These are phyloP conservation scores for Melampsora allii-populina DNA, from an alignment of 1,284 basidiomycete genomes.

Conservation along the genomic window DNA sequence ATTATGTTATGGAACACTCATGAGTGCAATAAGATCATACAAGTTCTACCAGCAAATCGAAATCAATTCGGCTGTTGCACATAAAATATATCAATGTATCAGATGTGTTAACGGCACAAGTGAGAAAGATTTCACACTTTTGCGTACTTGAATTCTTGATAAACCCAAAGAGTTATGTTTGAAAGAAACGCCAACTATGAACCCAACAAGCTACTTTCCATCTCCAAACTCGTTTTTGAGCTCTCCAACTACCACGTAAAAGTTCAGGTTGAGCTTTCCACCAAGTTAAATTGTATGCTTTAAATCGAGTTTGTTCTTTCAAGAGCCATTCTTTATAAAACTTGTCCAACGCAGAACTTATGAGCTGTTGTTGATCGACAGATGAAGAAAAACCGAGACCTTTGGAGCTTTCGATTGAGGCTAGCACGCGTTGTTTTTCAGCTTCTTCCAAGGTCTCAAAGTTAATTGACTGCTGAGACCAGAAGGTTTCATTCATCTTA, in stretches of 20 bases:
- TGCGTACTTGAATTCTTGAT: no score
- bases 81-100: no score
- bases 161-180: no score
- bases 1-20: no score
- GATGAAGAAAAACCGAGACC: neutral
- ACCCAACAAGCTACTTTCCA: conserved; percentile 25
- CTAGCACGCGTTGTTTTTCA: conserved; percentile 10
- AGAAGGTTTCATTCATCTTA: conserved; percentile 49
- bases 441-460: conserved; percentile 45
- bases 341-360: neutral
- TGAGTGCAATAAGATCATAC: no score
- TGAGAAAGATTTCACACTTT: no score
- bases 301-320: neutral
- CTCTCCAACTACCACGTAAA: conserved; percentile 10
- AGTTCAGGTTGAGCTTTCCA: conserved; percentile 12
- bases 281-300: conserved; percentile 14
- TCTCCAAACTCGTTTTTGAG: conserved; percentile 9
- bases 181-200: neutral
- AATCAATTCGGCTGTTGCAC: no score
- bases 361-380: neutral
- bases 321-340: conserved; percentile 21
- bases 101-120: no score
- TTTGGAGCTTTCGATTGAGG: neutral
- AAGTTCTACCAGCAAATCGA: no score
- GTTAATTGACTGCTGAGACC: conserved; percentile 46